These are phyloP conservation scores for Hordeum vulgare DNA, from an alignment of 176 grass and related monocot species.

Conservation along the genomic window DNA sequence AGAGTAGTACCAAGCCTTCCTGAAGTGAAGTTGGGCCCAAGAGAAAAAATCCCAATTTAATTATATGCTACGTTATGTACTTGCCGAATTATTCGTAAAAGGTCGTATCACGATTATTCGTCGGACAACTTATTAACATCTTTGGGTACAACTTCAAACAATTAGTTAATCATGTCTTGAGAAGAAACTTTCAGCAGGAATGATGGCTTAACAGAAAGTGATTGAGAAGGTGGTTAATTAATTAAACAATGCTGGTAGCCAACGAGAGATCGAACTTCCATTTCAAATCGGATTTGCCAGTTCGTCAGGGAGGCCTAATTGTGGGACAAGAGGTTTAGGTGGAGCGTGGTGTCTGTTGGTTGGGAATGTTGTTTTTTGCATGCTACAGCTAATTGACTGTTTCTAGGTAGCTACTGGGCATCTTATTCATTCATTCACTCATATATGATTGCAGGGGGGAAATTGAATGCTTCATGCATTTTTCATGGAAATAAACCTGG, in stretches of 20 bases:
- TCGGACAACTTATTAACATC: background rate
- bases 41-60: background rate
- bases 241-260: background rate
- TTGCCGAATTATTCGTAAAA: background rate
- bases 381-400: conserved; percentile 5
- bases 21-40: background rate
- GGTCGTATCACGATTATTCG: background rate
- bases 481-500: background rate
- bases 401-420: background rate
- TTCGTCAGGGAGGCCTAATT: conserved; percentile 2
- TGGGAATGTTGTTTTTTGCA: background rate
- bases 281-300: conserved; percentile 30
- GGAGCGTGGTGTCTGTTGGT: conserved; percentile 10
- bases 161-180: background rate
- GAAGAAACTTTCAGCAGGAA: background rate
- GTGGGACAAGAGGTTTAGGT: conserved; percentile 15
- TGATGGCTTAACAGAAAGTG: conserved; percentile 12
- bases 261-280: conserved; percentile 11
- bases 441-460: background rate
- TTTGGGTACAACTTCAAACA: background rate
- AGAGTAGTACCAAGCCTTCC: background rate
- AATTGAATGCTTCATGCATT: background rate
- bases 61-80: background rate
- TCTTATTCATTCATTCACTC: background rate
- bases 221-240: background rate